Base-by-base conservation (phyloP, 23 red algal genomes). In the Gracilaria domingensis region DNA sequence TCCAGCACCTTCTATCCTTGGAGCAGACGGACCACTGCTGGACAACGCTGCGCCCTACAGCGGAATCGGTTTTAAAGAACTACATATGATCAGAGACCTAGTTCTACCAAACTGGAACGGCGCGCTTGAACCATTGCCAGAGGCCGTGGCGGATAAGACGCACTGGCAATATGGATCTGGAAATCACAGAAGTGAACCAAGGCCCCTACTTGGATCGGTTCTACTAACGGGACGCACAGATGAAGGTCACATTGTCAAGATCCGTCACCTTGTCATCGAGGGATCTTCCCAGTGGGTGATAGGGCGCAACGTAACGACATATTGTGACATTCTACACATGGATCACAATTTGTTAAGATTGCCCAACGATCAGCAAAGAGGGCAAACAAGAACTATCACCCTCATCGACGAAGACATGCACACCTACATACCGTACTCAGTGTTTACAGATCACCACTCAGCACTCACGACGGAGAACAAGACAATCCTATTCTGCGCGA, bases 81-180 rank as follows among this genome's bases (percentile, higher is more conserved):
- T 84, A 12, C 30, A 75, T 20, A 25, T 74, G 21, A 71, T 90
- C 24, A 20, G n/a, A 7, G 12, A 24, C 1, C 20, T 80, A 23
- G 51, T 90, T 9, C 32, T 26, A 14, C 75, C 87, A 32, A 53
- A 90, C 48, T 90, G 71, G 75, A 70, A 90, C 35, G 28, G 59
- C 18, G 33, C 11, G 2, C 32, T 90, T 7, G 75, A 55, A 21
- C 55, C 1, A 35, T 14, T 92, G 17, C 62, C 89, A 40, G 67
- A 92, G 5, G 28, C 37, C 2, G 53, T 84, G 25, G 32, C 80
- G 0, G 78, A 84, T 13, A 37, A 50, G 35, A 64, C 89, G 9
- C 51, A 50, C 35, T 92, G 79, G 78, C 76, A 92, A 50, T 92
- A 92, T 64, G 89, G 78, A 0, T n/a, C 16, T 21, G 89, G 89